Conservation (phyloP, 768 basidiomycete species). For the Naematelia encephala region DNA sequence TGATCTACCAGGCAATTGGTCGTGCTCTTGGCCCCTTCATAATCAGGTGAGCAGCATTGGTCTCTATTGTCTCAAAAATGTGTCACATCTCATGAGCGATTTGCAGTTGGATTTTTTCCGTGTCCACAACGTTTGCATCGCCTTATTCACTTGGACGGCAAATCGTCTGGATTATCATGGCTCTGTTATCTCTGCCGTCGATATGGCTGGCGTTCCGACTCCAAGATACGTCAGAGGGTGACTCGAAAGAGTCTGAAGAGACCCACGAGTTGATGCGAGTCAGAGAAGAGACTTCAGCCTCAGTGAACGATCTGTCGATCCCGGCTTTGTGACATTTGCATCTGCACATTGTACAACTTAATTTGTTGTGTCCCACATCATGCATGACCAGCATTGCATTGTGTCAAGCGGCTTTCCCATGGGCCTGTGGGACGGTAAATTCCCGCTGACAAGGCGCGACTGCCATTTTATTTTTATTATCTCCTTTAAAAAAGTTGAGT, state of each 20-base stretch:
- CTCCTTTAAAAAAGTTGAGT: no score
- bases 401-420: no score
- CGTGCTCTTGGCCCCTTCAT: conserved; percentile 34
- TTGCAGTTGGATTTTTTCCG: conserved; percentile 30
- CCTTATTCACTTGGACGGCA: conserved; percentile 24
- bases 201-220: conserved; percentile 11
- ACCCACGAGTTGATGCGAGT: neutral
- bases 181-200: conserved; percentile 19
- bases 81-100: no score
- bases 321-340: neutral
- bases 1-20: conserved; percentile 18
- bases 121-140: conserved; percentile 25
- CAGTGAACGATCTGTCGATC: neutral
- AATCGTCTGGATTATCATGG: conserved; percentile 33
- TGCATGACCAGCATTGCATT: no score
- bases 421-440: no score
- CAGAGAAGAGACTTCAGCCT: neutral
- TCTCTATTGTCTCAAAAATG: no score
- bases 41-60: conserved; percentile 19
- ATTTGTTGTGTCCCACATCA: neutral
- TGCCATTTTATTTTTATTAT: no score
- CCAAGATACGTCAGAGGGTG: neutral
- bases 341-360: neutral
- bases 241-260: neutral
- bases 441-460: no score